A percentile compares a stretch with the other conserved stretches of the same genome.
These are phyloP conservation scores for Quercus variabilis DNA, from an alignment of 306 rosid genomes.

Conservation along the genomic window DNA sequence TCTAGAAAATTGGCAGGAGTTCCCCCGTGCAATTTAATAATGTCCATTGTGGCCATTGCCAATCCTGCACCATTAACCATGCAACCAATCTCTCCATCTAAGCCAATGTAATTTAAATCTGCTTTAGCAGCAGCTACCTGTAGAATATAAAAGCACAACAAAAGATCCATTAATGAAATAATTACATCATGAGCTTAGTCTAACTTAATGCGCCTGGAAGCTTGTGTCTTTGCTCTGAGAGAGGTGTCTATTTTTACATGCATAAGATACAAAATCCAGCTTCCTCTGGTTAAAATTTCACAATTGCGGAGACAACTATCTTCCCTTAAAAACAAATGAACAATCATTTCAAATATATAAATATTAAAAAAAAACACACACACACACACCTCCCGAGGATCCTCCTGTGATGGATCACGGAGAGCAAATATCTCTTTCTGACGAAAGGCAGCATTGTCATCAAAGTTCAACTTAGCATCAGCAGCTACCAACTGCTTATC, in stretches of 20 bases:
- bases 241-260: not conserved
- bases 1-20: conserved; percentile 99
- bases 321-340: conserved; percentile 6
- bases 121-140: conserved; percentile 97
- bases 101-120: conserved; percentile 90
- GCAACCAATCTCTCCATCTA: conserved; percentile 99
- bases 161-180: not conserved
- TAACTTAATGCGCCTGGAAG: not conserved
- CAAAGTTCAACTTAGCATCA: conserved; percentile 98
- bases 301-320: not conserved
- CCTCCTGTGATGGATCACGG: conserved; percentile 97
- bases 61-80: conserved; percentile 99
- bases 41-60: conserved; percentile 99
- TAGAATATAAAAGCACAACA: conserved; percentile 25
- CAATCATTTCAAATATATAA: not conserved
- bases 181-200: not conserved
- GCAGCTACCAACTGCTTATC: conserved; percentile 97
- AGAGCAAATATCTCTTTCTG: conserved; percentile 82
- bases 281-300: not conserved
- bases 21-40: conserved; percentile 93
- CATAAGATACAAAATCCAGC: not conserved
- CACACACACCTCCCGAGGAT: conserved; percentile 87
- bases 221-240: not conserved
- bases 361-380: not conserved
- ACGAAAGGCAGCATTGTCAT: conserved; percentile 93